Conservation (phyloP, 306 rosid genomes). For the Morella rubra region DNA sequence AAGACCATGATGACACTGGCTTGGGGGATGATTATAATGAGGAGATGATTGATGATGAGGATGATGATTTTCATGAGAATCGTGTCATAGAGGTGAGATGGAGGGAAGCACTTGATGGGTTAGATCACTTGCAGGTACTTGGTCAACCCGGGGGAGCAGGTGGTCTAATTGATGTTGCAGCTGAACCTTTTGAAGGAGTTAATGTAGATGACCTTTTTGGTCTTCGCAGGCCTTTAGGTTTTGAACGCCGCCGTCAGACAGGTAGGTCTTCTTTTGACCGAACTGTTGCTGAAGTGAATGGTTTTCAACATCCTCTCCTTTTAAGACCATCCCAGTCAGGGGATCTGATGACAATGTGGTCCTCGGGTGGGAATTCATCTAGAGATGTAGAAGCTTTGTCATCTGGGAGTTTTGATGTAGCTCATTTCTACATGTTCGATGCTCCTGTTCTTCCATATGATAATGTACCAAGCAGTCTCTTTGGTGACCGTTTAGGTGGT, state of each 20-base stretch:
- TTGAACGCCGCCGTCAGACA: slow-evolving; percentile 91
- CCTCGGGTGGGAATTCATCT: slow-evolving; percentile 64
- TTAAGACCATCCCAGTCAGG: slow-evolving; percentile 78
- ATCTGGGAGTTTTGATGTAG: slow-evolving; percentile 73
- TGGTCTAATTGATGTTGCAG: slow-evolving; percentile 85
- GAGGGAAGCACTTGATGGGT: slow-evolving; percentile 98
- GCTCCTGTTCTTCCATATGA: slow-evolving; percentile 89
- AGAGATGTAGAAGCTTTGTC: slow-evolving; percentile 73
- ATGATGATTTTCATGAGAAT: slow-evolving; percentile 93
- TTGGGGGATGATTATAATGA: slow-evolving; percentile 92
- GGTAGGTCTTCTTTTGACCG: slow-evolving; percentile 93
- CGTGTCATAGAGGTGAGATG: slow-evolving; percentile 94
- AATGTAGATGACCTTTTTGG: slow-evolving; percentile 96
- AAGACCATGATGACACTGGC: slow-evolving; percentile 90
- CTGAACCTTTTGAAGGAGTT: slow-evolving; percentile 98
- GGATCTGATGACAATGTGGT: slow-evolving; percentile 77
- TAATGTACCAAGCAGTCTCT: slow-evolving; percentile 62
- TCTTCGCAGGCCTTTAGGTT: slow-evolving; percentile 69
- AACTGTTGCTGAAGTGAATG: slow-evolving; percentile 77
- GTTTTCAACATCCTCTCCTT: slow-evolving; percentile 97
- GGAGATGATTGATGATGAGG: slow-evolving; percentile 92
- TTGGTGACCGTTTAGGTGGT: slow-evolving; percentile 80
- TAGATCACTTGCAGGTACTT: slow-evolving; percentile 92
- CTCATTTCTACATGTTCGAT: slow-evolving; percentile 96
- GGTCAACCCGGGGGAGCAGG: slow-evolving; percentile 80